phyloP scores from a whole-genome alignment of 2,329 filamentous ascomycete species.

The Rachicladosporium sp. region DNA sequence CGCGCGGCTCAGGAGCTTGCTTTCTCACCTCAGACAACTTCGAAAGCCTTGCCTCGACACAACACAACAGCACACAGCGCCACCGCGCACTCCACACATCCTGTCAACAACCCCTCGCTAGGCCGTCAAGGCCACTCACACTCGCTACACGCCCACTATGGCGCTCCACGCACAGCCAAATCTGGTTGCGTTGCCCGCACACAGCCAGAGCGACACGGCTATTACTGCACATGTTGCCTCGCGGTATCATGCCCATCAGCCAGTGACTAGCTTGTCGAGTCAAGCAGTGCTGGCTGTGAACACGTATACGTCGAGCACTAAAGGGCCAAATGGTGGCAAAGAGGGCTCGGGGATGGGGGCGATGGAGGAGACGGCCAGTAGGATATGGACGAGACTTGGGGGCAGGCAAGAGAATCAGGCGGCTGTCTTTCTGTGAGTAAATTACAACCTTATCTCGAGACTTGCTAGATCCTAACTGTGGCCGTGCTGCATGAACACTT shows the following conservation, averaged over 20 bases:
- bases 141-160: constrained; percentile 13
- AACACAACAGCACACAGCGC: no score
- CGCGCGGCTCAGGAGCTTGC: no score
- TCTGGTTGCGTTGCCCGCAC: constrained; percentile 74
- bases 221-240: constrained; percentile 72
- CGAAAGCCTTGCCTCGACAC: no score
- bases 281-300: constrained; percentile 88
- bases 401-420: constrained; percentile 88
- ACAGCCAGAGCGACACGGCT: constrained; percentile 56
- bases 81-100: no score
- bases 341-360: constrained; percentile 87
- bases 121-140: constrained; percentile 15
- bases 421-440: constrained; percentile 74
- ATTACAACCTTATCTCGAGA: neutral
- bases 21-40: no score
- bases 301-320: constrained; percentile 81
- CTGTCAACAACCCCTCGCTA: neutral
- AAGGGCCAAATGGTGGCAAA: constrained; percentile 79
- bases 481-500: no score
- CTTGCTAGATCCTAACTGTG: neutral
- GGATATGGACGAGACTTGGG: constrained; percentile 75
- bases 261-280: constrained; percentile 78
- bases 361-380: constrained; percentile 79
- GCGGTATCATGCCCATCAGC: constrained; percentile 83
- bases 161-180: constrained; percentile 66